Evolutionary conservation across 2,329 filamentous ascomycete genomes (phyloP), one percentile per base, ranked within the genome.

Genomic region (Penicillium sp.): DNA sequence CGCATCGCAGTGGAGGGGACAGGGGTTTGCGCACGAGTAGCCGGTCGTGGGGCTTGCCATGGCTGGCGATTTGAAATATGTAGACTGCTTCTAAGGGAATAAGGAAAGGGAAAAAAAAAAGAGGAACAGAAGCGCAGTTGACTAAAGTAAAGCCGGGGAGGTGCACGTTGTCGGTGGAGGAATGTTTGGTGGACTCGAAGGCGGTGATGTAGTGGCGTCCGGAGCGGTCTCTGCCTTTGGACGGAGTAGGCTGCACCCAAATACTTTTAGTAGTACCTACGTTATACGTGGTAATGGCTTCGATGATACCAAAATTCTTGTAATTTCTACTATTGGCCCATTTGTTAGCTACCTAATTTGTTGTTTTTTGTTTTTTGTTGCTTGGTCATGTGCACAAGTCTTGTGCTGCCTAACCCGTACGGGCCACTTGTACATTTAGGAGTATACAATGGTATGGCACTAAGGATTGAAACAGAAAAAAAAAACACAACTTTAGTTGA

Each of bases 21-120:
- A 63, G 63, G 62, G 67, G 59, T 49, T 40, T 62, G 64, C 76
- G 70, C 68, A 79, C 76, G 76, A 78, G 67, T 74, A 72, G 66
- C 74, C 70, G 64, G 64, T 51, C 29, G 71, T 71, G 51, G 73
- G 74, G 64, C 68, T 71, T 71, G 75, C 73, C 75, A 78, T 77
- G 71, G 63, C 68, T 64, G 74, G 73, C 68, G 67, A 68, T 38
- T 19, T 53, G 44, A 39, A 16, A 41, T 38, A 41, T 44, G 49
- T 45, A 45, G 51, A 45, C 18, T 48, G 45, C 29, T 56, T 45
- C 45, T 54, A 43, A 29, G 44, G 29, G 38, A 45, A 43, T 36
- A 53, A 47, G 44, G n/a, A 45, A 34, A 47, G 53, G 44, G 36
- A 41, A 54, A 58, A 55, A 41, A 56, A 56, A 60, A 51, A 53